Percentiles rank a stretch among this genome's conserved stretches.
Conservation (phyloP, 768 basidiomycete species). For the Lentinula raphanica region DNA sequence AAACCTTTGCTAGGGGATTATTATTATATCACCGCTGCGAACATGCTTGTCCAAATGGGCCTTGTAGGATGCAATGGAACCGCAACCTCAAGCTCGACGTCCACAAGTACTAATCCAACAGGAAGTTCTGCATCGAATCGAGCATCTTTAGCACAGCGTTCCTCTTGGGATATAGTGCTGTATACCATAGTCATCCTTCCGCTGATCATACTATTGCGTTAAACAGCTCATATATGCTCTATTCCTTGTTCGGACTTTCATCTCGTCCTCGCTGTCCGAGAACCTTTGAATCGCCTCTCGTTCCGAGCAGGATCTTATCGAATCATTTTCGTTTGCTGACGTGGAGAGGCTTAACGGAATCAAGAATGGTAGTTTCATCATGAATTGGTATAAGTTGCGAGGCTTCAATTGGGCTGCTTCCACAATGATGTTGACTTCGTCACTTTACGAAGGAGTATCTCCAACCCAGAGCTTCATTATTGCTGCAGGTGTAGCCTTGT, state of each 20-base stretch:
- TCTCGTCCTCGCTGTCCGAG: not conserved
- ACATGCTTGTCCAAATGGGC: slow-evolving; percentile 29
- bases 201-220: not conserved
- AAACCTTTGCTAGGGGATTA: slow-evolving; percentile 33
- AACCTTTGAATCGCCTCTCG: not conserved
- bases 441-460: not conserved
- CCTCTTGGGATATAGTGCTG: not conserved
- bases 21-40: slow-evolving; percentile 37
- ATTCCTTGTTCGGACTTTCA: not conserved
- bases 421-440: not conserved
- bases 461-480: not conserved
- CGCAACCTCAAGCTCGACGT: not conserved
- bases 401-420: too few relatives aligned
- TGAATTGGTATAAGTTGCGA: too few relatives aligned
- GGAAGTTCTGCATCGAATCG: not conserved
- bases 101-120: not conserved
- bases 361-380: too few relatives aligned
- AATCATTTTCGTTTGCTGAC: not conserved
- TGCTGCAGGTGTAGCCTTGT: not conserved
- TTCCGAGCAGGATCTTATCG: too few relatives aligned
- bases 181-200: not conserved
- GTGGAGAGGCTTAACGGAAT: too few relatives aligned
- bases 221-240: too few relatives aligned
- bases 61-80: slow-evolving; percentile 14
- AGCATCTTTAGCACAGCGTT: not conserved